Base-by-base conservation (phyloP, 192 early-diverging fungal genomes). In the Funneliformis mosseae region DNA sequence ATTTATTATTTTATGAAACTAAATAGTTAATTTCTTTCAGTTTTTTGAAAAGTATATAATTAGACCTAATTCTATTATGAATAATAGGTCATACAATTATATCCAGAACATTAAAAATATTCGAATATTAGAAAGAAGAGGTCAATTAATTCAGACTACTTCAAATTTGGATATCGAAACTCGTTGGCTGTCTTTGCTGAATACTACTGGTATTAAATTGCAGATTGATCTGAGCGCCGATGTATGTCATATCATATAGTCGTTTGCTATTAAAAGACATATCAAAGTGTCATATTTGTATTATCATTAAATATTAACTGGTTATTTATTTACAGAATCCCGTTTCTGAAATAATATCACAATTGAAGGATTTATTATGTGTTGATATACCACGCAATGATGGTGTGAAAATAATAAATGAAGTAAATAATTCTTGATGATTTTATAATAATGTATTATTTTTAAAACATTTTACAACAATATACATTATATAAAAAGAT, bases 311-410 rank as follows among this genome's bases (percentile, higher is more conserved):
- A 33, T 33, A 33, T 33, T 33, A 33, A 33, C 33, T 33, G 33
- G 33, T 33, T 33, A 33, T 33, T 33, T 50, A 21, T n/a, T 42
- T 46, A 74, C 50, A 16, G 41, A 77, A 6, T 9, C 59, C 23
- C 27, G 38, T 66, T 25, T 41, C 21, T 62, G 76, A 64, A 62
- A 77, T 62, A 66, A 18, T 62, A 16, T 10, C 38, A 25, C 38
- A 66, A 66, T 66, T 77, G 16, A 77, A 77, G 43, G 66, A 63
- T 1, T 42, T 66, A 23, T 41, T 77, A 41, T 77, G 61, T 16
- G 25, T 46, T 23, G 61, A 62, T 25, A 62, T 3, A 4, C 76
- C 62, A 25, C 8, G 14, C 27, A 42, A 77, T 3, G 60, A 77
- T 66, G 43, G 18, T 48, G n/a, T 27, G 14, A 62, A 77, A 66